Conservation (phyloP, 441 rosid species). For the Bruguiera hainesii region DNA sequence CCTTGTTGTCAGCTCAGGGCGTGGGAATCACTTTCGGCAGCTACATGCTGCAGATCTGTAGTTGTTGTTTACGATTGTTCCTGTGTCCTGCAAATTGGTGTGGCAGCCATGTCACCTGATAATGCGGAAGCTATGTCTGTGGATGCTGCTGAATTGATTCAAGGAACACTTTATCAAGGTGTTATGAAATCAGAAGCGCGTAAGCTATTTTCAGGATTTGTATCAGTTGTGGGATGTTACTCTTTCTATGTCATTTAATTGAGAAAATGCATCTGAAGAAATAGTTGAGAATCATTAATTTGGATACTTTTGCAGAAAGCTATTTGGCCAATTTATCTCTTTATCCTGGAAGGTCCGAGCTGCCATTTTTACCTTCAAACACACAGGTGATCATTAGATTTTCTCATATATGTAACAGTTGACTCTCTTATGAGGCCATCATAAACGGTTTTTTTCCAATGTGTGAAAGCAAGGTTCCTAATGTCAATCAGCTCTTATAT, state of each 20-base stretch:
- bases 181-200: conserved; percentile 71
- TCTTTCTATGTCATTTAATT: conserved; percentile 8
- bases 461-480: too few relatives aligned
- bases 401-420: too few relatives aligned
- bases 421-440: too few relatives aligned
- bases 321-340: conserved; percentile 86
- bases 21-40: conserved; percentile 69
- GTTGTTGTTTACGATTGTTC: conserved; percentile 53
- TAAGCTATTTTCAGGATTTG: conserved; percentile 31
- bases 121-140: conserved; percentile 38
- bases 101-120: conserved; percentile 53
- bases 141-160: conserved; percentile 53
- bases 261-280: conserved; percentile 9
- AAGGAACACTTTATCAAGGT: conserved; percentile 63
- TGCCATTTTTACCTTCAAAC: conserved; percentile 75
- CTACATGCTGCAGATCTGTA: conserved; percentile 71
- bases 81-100: conserved; percentile 68
- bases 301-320: conserved; percentile 47
- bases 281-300: conserved; percentile 5
- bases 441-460: too few relatives aligned
- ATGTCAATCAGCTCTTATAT: too few relatives aligned
- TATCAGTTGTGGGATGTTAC: background rate
- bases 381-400: conserved; percentile 48
- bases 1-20: conserved; percentile 41
- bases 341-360: conserved; percentile 78